Base-by-base conservation (phyloP, 495 filamentous ascomycete genomes). In the Aspergillus haitiensis region DNA sequence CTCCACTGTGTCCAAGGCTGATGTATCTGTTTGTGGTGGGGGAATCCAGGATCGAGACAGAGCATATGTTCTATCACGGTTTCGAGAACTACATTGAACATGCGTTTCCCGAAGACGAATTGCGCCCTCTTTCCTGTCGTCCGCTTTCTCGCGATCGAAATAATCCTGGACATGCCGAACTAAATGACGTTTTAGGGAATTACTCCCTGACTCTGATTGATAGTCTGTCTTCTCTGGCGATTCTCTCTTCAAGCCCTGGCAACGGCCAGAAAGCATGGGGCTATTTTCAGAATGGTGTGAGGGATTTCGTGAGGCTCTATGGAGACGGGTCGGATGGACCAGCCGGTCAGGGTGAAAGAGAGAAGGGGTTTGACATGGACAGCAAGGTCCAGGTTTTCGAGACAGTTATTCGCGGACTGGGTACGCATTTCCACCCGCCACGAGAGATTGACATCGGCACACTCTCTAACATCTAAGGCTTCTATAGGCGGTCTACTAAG, bases 381-480 rank as follows among this genome's bases (percentile, higher is more conserved):
- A 95, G 92, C 72, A 97, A 97, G 72, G 94, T 98, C 8, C 91
- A 98, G 74, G 91, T 98, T 36, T 98, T 98, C 69, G 94, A 98
- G 73, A 97, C 92, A 2, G 92, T 96, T 9, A 98, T 98, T 69
- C 82, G 94, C 62, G 93, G 93, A 32, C 82, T 98, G 52, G 94
- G 76, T 79, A 71, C 44, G 68, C 42, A 53, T 45, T 57, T 50
- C 34, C 45, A 5, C 11, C 44, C 5, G 34, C 16, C 60, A 47
- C 3, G 13, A 33, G 31, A 8, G 50, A 2, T 56, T 6, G n/a
- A 48, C 12, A 42, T 2, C 2, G 6, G 10, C 9, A 37, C 7
- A 33, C 8, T 15, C 49, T 46, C 56, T 63, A 59, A 63, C 37
- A 48, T 15, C 15, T 7, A 0, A 8, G 7, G 33, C 35, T 50